These are phyloP conservation scores for Vitis hybrid DNA, from an alignment of 177 flowering plant genomes.

Conservation along the genomic window DNA sequence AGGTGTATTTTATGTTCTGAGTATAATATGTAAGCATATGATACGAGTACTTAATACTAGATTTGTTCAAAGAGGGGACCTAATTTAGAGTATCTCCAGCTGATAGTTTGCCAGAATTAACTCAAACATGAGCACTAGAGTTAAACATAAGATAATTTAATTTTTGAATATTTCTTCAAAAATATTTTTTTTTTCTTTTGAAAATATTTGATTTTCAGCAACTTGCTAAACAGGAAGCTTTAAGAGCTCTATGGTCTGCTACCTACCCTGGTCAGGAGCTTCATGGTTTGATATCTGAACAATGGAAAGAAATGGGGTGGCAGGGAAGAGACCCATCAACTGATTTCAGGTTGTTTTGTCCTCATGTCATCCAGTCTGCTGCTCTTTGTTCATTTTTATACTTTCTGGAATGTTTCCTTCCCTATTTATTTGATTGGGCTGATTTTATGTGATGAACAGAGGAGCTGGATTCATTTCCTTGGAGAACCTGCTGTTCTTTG, in stretches of 20 bases:
- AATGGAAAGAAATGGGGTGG: constrained; percentile 99
- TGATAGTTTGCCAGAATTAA: no score
- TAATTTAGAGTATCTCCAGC: no score
- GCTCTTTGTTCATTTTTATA: not conserved
- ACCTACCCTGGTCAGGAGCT: constrained; percentile 77
- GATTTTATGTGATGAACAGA: constrained; percentile 35
- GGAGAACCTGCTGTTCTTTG: constrained; percentile 91
- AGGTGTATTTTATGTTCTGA: constrained; percentile 37
- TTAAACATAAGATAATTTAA: not conserved
- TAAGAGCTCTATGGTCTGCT: constrained; percentile 80
- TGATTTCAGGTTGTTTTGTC: constrained; percentile 68
- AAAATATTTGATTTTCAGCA: not conserved
- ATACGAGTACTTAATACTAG: not conserved
- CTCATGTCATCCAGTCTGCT: not conserved
- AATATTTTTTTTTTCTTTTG: not conserved
- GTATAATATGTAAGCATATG: not conserved
- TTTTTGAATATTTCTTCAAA: not conserved
- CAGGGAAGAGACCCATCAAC: constrained; percentile 97
- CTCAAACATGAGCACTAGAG: no score
- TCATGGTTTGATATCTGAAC: constrained; percentile 71
- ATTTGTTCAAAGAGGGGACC: not conserved
- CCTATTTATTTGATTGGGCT: not conserved
- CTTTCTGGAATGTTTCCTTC: not conserved
- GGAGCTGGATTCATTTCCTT: constrained; percentile 95
- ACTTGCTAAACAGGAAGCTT: constrained; percentile 56